Conservation (phyloP, 177 flowering plant species). For the Vitis hybrid region DNA sequence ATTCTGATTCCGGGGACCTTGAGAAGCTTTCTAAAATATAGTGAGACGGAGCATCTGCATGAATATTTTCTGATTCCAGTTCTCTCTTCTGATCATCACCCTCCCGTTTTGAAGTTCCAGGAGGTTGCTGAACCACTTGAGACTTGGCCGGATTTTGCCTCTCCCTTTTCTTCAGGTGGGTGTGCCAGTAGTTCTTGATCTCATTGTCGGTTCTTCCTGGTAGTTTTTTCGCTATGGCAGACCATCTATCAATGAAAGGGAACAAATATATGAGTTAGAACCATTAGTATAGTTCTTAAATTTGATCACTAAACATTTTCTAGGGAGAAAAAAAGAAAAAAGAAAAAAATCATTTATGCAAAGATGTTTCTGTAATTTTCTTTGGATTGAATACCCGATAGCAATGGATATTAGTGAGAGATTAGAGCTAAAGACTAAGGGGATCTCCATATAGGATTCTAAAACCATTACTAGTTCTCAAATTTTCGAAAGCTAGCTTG, state of each 20-base stretch:
- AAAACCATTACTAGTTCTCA: too few species aligned
- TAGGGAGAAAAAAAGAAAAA: neutral
- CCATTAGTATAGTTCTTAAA: neutral
- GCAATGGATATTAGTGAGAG: too few species aligned
- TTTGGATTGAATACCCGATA: too few species aligned
- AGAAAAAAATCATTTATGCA: too few species aligned
- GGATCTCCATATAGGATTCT: too few species aligned
- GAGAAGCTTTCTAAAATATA: conserved; percentile 19
- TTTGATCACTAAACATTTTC: neutral
- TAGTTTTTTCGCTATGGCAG: conserved; percentile 20
- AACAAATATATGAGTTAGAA: neutral
- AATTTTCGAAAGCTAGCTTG: too few species aligned
- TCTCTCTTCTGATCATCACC: neutral
- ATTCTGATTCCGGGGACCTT: conserved; percentile 9
- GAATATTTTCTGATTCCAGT: neutral
- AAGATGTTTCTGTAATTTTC: too few species aligned
- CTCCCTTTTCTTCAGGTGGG: conserved; percentile 21
- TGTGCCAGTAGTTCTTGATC: conserved; percentile 39
- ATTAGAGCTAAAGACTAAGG: too few species aligned
- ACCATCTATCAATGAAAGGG: conserved; percentile 15
- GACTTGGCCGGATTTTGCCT: neutral
- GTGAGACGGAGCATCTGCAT: neutral
- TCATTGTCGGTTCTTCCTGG: conserved; percentile 38
- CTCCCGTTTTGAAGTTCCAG: neutral
- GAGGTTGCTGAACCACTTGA: neutral